Base-by-base conservation (phyloP, 176 grass and related monocot genomes). In the Pharus latifolius region DNA sequence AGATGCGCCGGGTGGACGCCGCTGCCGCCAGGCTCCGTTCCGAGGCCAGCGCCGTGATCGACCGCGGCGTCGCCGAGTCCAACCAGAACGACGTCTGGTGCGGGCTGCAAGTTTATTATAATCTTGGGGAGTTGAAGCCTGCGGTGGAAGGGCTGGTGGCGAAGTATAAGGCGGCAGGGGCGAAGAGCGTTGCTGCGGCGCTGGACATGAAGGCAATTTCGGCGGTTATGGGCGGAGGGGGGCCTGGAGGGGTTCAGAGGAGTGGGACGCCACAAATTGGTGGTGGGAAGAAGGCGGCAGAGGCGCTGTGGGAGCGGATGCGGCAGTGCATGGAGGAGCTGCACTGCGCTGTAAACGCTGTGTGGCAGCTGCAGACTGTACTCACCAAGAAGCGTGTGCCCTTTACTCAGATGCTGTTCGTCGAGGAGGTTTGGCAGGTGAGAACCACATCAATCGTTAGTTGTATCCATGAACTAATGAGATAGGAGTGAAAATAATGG, bases 341-440 rank as follows among this genome's bases (percentile, higher is more conserved):
- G 25, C 85, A 99, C 27, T 65, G 76, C n/a, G 82, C 88, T 5
- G 79, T 94, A 65, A 85, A 47, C 1, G 90, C 95, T 17, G 89
- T 91, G 51, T 99, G 95, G 95, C 95, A 99, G 63, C 60, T 99
- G 15, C 95, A 99, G 70, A 78, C 87, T 33, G 95, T 99, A 57
- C 87, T 99, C 65, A 91, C 87, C 18, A 99, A 99, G 78, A 99
- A 94, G 81, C 83, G 87, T 49, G 82, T 99, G 11, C 95, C 95
- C 0, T 99, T 99, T 63, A 91, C 90, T 10, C 95, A 99, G 73
- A 83, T 99, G 80, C 61, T 99, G 48, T 99, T 94, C 77, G 90
- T 99, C 19, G 84, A 94, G 77, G 95, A 99, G 67, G 90, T 99
- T 84, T 99, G 95, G 95, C 95, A 94, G 89, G 95, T 94, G 65